Evolutionary conservation across 495 filamentous ascomycete genomes (phyloP).

Genomic region (Lasiosphaeria ovina): DNA sequence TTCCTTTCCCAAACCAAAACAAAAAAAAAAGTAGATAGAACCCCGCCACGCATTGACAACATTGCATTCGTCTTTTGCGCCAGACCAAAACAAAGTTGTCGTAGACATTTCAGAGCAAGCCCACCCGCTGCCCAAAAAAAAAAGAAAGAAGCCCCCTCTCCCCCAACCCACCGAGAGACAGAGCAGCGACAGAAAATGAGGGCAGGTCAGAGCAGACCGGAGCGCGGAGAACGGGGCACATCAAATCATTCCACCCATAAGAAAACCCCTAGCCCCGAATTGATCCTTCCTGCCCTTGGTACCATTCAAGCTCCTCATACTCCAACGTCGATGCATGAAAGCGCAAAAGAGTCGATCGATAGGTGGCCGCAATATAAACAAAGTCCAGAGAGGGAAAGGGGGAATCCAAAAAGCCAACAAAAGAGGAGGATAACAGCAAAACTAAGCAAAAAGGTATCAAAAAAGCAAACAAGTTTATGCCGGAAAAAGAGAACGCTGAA

Average conservation of each 20-base stretch:
- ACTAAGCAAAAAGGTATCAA: constrained; percentile 36
- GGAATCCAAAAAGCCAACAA: constrained; percentile 9
- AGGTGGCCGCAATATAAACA: constrained; percentile 6
- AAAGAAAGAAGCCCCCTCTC: too few species aligned
- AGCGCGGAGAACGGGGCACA: too few species aligned
- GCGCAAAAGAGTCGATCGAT: neutral
- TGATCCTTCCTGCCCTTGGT: neutral
- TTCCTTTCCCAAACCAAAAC: neutral
- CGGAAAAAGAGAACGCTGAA: constrained; percentile 5
- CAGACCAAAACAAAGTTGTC: neutral
- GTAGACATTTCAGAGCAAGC: too few species aligned
- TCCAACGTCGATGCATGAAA: constrained; percentile 21
- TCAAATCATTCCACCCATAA: too few species aligned
- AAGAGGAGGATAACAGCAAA: neutral
- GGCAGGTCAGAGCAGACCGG: too few species aligned
- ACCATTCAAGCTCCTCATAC: constrained; percentile 14
- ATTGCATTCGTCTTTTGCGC: neutral
- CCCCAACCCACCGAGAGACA: too few species aligned
- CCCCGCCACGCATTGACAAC: neutral
- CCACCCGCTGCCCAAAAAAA: too few species aligned
- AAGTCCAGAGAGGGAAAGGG: constrained; percentile 11
- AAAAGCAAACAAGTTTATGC: constrained; percentile 14
- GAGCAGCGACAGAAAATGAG: neutral
- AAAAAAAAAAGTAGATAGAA: neutral
- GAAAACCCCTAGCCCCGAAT: too few species aligned